Evolutionary conservation across 2,329 filamentous ascomycete genomes (phyloP).

Genomic region (Aspergillus sp.): DNA sequence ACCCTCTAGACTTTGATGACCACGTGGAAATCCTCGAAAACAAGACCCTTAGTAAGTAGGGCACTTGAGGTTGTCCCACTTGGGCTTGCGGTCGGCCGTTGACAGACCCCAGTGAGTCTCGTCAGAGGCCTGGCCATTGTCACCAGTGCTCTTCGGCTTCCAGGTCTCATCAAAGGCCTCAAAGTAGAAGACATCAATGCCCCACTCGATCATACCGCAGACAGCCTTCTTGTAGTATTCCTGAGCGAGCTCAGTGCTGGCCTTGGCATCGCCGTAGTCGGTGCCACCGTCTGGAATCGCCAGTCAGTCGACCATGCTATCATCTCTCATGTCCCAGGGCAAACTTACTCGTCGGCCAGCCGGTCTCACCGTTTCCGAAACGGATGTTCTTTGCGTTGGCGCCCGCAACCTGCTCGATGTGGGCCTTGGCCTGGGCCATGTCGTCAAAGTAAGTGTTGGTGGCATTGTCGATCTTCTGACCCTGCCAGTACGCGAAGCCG

Average conservation of each 20-base stretch:
- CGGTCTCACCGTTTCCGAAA: conserved; percentile 69
- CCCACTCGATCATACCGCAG: conserved; percentile 64
- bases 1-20: not conserved
- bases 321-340: not conserved
- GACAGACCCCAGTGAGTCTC: conserved; percentile 71
- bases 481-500: conserved; percentile 74
- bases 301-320: not conserved
- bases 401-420: conserved; percentile 61
- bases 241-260: conserved; percentile 58
- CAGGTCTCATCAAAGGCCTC: conserved; percentile 72
- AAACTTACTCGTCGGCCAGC: conserved; percentile 58
- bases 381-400: conserved; percentile 54
- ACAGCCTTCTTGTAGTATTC: conserved; percentile 62
- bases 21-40: not conserved
- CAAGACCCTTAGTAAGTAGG: conserved; percentile 23
- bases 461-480: conserved; percentile 56
- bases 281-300: conserved; percentile 49
- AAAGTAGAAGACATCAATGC: conserved; percentile 69
- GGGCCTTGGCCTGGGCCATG: conserved; percentile 61
- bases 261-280: conserved; percentile 61
- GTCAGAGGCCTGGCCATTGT: conserved; percentile 60
- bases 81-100: conserved; percentile 57
- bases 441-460: conserved; percentile 66
- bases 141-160: conserved; percentile 64
- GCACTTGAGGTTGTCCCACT: conserved; percentile 53